Base-by-base conservation (phyloP, 139 green algal genomes). In the Picochlorum sp. region DNA sequence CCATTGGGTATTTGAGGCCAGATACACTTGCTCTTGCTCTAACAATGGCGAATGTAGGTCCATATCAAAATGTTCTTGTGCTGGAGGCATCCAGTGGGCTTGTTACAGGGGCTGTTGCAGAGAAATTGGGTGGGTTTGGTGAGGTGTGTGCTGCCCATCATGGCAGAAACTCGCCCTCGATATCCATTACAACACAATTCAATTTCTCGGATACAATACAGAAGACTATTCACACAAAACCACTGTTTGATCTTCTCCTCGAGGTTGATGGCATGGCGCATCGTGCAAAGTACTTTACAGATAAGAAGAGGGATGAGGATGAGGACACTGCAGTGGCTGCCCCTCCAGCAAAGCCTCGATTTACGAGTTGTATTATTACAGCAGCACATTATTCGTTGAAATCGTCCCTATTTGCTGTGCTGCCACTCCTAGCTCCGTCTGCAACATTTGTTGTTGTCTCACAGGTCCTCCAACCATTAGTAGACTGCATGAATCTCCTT, bases 1-100 rank as follows among this genome's bases (percentile, higher is more conserved):
- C 71, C 21, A 81, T 89, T n/a, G 74, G 65, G 21, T 71, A 81
- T 68, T 68, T 96, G 62, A 74, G 89, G 1, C 62, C 61, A 7
- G 89, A 96, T 79, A 76, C 69, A 1, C 70, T 96, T 26, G 74
- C 82, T 21, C 56, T 89, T 30, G 68, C 92, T 67, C 74, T 95
- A 16, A 73, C 38, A 6, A 56, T 92, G 45, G 88, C 81, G 32
- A 92, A 95, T 68, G 75, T 95, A 50, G 80, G 67, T 1, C 72
- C 86, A 2, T 70, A 80, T 24, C 67, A 59, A 1, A 60, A 68
- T 44, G 78, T 86, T 47, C 70, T 96, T 30, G 75, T 95, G 14
- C 20, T 90, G 5, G 88, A 95, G 21, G 67, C 54, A 23, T 92
- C 79, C 59, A 67, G 75, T 24, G 74, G 81, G 9, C 50, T 95